Base-by-base conservation (phyloP, 2,329 filamentous ascomycete genomes). In the Diaporthe destruens region DNA sequence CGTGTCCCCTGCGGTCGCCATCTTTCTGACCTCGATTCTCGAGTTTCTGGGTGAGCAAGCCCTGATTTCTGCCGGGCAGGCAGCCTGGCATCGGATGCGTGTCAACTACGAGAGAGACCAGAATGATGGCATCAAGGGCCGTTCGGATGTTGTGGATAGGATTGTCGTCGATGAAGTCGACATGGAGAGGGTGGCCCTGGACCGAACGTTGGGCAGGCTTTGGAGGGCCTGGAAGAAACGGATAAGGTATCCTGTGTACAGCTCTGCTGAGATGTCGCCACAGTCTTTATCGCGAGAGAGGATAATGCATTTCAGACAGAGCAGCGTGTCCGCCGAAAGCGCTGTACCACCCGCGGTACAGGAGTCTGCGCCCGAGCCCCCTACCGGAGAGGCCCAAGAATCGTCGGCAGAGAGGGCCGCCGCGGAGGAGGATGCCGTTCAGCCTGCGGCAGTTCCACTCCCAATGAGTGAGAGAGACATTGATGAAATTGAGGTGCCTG, bases 161-260 rank as follows among this genome's bases (percentile, higher is more conserved):
- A 87, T 97, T 69, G 86, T 95, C n/a, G 91, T 99, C 34, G 94
- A 97, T 78, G 96, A 98, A 78, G 85, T 91, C 70, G 96, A 99
- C 80, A 94, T 98, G 87, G 96, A 98, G 80, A 94, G 95, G 76
- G 90, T 98, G 75, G 96, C 96, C 9, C 87, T 98, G 74, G 97
- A 98, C 79, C 89, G 95, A 72, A 95, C 94, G 2, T 85, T 99
- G 1, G 96, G 96, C 25, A 88, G 95, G 63, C 86, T 98, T 55
- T 99, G 96, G 96, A 90, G 96, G 77, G 93, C 94, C 34, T 99
- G 96, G 96, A 94, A 96, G 83, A 98, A 98, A 84, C 90, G 93
- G 75, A 87, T 93, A 77, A 89, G 94, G 72, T 87, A 87, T 8
- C 89, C 90, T 0, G 80, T 80, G 34, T 81, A 84, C 44, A 85